Conservation (phyloP, 1,139 yeast species). For the Saccharomyces hybrid region DNA sequence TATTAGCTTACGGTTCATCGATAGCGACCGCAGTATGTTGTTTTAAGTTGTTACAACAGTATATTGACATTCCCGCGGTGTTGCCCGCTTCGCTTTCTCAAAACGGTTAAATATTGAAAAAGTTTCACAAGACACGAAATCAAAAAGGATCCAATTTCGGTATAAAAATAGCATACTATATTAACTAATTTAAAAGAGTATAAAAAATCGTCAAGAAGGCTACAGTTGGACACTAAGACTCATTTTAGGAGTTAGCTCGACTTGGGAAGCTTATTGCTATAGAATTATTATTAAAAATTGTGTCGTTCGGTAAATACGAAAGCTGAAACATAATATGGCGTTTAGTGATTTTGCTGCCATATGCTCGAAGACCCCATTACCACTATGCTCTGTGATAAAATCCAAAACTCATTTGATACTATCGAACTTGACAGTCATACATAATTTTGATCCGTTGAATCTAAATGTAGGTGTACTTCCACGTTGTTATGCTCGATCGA, state of each 20-base stretch:
- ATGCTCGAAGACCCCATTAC: constrained; percentile 65
- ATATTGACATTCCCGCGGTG: neutral
- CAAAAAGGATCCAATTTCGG: neutral
- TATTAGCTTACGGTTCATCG: too few species aligned
- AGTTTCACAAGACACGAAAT: constrained; percentile 1
- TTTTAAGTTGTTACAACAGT: too few species aligned
- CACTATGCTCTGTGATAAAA: constrained; percentile 48
- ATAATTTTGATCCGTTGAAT: constrained; percentile 21
- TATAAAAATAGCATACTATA: neutral
- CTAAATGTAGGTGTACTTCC: constrained; percentile 54
- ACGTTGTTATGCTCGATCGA: constrained; percentile 75
- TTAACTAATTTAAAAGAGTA: too few species aligned
- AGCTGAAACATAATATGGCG: constrained; percentile 29
- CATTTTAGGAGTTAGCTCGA: too few species aligned
- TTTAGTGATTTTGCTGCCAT: constrained; percentile 67
- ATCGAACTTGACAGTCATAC: constrained; percentile 17
- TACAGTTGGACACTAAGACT: too few species aligned
- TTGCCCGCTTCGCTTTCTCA: neutral
- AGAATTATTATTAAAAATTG: too few species aligned
- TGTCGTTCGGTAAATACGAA: too few species aligned
- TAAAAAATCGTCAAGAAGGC: too few species aligned
- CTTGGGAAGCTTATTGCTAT: too few species aligned
- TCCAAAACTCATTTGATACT: constrained; percentile 25
- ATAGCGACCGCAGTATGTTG: too few species aligned
- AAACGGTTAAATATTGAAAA: neutral